Conservation (phyloP, 2,329 filamentous ascomycete species). For the Talaromyces pinophilus region DNA sequence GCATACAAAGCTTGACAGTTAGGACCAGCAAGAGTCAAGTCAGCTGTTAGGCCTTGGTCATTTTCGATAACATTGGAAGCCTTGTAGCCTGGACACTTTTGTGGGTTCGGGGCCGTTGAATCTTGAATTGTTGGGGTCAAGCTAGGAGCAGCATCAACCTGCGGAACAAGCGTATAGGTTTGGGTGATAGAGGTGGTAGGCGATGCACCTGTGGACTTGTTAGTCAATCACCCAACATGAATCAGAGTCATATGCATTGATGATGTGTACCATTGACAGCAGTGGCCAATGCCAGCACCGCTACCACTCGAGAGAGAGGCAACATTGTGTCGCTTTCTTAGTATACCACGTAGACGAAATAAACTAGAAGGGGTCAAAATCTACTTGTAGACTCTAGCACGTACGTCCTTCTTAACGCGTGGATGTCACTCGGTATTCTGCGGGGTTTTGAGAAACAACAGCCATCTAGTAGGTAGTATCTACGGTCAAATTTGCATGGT, state of each 20-base stretch:
- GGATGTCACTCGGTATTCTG: background rate
- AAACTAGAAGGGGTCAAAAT: background rate
- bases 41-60: background rate
- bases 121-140: background rate
- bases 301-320: background rate
- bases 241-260: slow-evolving; percentile 42
- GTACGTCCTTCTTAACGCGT: background rate
- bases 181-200: background rate
- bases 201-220: background rate
- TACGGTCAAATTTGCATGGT: background rate
- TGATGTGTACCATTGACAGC: too few species aligned
- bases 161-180: slow-evolving; percentile 2
- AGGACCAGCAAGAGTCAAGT: background rate
- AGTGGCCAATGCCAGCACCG: too few species aligned
- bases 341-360: background rate
- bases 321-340: background rate
- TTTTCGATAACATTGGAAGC: background rate
- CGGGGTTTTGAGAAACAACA: background rate
- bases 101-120: background rate
- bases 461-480: background rate
- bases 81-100: background rate
- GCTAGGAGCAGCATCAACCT: slow-evolving; percentile 4
- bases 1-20: background rate
- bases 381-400: background rate
- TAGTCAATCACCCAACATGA: background rate